A percentile compares a stretch with the other conserved stretches of the same genome.
phyloP scores from a whole-genome alignment of 768 basidiomycete genomes.

The Podaxis carcinomalis region DNA sequence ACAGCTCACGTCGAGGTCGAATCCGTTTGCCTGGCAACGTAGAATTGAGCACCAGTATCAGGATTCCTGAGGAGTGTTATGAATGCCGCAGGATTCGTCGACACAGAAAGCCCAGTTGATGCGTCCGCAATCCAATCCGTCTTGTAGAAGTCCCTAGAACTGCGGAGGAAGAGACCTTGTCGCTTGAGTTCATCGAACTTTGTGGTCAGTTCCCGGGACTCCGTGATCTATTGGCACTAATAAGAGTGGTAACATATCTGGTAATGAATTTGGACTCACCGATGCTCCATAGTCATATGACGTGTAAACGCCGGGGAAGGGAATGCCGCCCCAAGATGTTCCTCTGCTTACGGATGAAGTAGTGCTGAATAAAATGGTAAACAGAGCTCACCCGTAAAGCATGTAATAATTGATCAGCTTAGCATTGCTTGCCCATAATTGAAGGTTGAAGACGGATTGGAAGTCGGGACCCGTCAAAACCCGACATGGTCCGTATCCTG shows the following conservation, averaged over 20 bases:
- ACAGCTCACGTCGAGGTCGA: conserved; percentile 60
- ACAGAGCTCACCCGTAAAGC: conserved; percentile 59
- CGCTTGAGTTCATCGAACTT: conserved; percentile 80
- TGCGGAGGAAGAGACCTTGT: conserved; percentile 74
- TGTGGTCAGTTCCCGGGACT: conserved; percentile 57
- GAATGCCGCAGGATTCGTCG: conserved; percentile 44
- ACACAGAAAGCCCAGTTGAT: conserved; percentile 38
- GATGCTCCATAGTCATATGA: conserved; percentile 83
- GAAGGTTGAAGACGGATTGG: conserved; percentile 73
- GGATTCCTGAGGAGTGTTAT: conserved; percentile 66
- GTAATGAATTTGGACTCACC: conserved; percentile 23
- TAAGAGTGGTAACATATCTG: background rate
- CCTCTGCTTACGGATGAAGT: conserved; percentile 40
- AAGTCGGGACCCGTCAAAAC: conserved; percentile 69
- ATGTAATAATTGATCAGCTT: conserved; percentile 85
- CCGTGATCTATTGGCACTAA: conserved; percentile 41
- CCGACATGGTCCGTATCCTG: conserved; percentile 63
- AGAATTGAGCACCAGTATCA: conserved; percentile 62
- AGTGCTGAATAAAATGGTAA: background rate
- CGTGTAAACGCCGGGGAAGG: conserved; percentile 72
- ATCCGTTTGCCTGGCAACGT: conserved; percentile 61
- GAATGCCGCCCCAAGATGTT: conserved; percentile 81
- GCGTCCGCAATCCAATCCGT: conserved; percentile 71
- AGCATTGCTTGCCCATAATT: conserved; percentile 77
- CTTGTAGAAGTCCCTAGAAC: conserved; percentile 75